phyloP scores from a whole-genome alignment of 345 rosid species.

The Euphorbia tirucalli region DNA sequence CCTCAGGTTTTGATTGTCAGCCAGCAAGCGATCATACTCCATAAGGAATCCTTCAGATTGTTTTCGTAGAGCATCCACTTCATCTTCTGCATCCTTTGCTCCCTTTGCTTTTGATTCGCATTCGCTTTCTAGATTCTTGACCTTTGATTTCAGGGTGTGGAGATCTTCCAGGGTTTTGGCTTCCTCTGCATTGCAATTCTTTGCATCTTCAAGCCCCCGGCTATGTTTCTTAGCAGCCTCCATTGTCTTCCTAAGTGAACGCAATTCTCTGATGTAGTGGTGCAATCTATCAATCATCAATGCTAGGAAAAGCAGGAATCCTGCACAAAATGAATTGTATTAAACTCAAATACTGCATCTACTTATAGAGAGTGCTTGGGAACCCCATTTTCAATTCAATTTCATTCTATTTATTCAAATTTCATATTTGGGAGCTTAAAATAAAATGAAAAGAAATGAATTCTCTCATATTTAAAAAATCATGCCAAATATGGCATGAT shows the following conservation, averaged over 20 bases:
- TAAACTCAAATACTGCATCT: background rate
- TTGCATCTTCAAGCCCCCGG: constrained; percentile 57
- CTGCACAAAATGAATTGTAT: constrained; percentile 32
- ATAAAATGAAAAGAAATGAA: too few relatives aligned
- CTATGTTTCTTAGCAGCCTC: constrained; percentile 71
- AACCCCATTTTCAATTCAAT: too few relatives aligned
- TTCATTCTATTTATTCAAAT: too few relatives aligned
- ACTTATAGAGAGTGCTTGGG: too few relatives aligned
- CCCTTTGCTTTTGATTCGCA: constrained; percentile 48
- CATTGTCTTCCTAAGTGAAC: constrained; percentile 68
- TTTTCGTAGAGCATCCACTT: constrained; percentile 62
- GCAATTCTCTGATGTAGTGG: constrained; percentile 81
- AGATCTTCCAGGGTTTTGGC: constrained; percentile 51
- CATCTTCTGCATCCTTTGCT: constrained; percentile 51
- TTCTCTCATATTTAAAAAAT: too few relatives aligned
- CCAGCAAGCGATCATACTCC: constrained; percentile 69
- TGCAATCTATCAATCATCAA: constrained; percentile 87
- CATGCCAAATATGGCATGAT: too few relatives aligned
- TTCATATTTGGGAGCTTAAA: too few relatives aligned
- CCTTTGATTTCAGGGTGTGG: constrained; percentile 35
- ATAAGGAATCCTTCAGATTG: constrained; percentile 68
- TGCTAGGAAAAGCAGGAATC: constrained; percentile 69
- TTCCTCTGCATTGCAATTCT: constrained; percentile 43
- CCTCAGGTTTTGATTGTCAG: constrained; percentile 67
- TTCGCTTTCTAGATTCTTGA: constrained; percentile 52